Percentiles rank a stretch among this genome's conserved stretches.
phyloP scores from a whole-genome alignment of 192 early-diverging fungal genomes.

The Rhizoclosmatium sp. region DNA sequence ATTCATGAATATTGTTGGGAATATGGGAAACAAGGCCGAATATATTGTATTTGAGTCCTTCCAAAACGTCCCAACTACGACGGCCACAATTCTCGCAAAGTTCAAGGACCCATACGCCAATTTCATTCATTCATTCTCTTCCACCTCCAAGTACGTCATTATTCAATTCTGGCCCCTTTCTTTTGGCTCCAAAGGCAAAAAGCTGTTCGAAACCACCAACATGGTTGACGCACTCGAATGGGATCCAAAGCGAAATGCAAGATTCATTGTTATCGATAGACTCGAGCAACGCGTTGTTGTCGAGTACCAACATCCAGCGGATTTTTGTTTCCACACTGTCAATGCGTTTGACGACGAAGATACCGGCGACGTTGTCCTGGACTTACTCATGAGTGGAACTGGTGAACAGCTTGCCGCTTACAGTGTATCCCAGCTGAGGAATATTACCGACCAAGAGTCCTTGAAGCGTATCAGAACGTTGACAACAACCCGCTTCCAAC shows the following conservation, averaged over 20 bases:
- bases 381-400: background rate
- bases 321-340: constrained; percentile 65
- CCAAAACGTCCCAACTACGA: background rate
- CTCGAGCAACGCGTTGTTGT: constrained; percentile 70
- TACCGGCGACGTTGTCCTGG: constrained; percentile 35
- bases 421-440: background rate
- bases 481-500: constrained; percentile 38
- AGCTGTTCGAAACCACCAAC: constrained; percentile 39
- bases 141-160: constrained; percentile 77
- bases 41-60: constrained; percentile 14
- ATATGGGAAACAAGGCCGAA: background rate
- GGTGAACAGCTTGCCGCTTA: background rate
- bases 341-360: constrained; percentile 61
- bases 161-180: constrained; percentile 69
- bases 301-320: constrained; percentile 71
- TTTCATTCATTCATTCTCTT: constrained; percentile 78
- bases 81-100: constrained; percentile 8
- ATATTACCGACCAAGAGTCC: background rate
- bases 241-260: constrained; percentile 60
- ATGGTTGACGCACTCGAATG: constrained; percentile 74
- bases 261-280: constrained; percentile 80
- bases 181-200: constrained; percentile 67
- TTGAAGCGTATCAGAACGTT: constrained; percentile 40
- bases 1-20: constrained; percentile 14
- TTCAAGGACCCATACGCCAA: constrained; percentile 32